phyloP scores from a whole-genome alignment of 140 eudicot genomes.

The Flaveria floridana region DNA sequence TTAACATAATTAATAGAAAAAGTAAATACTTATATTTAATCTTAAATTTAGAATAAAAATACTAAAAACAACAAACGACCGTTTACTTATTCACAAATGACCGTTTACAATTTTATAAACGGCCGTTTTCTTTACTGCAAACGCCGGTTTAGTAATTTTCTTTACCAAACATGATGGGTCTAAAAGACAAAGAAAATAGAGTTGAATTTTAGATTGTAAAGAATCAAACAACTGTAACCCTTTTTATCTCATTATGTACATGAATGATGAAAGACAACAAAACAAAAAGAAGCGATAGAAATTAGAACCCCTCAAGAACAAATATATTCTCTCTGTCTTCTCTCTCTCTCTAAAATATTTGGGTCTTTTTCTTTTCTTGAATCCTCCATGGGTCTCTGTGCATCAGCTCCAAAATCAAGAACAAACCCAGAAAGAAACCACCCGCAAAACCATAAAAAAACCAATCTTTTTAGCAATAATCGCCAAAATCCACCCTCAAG shows the following conservation, averaged over 20 bases:
- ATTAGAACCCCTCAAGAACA: conserved; percentile 32
- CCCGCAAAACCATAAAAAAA: conserved; percentile 29
- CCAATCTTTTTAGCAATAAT: conserved; percentile 21
- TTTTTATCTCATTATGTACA: conserved; percentile 17
- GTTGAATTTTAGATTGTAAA: conserved; percentile 29
- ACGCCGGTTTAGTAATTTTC: too few relatives aligned
- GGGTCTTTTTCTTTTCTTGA: not conserved
- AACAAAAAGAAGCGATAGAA: conserved; percentile 35
- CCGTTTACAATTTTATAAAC: too few relatives aligned
- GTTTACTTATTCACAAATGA: too few relatives aligned
- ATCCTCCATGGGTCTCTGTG: conserved; percentile 72
- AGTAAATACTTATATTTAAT: too few relatives aligned
- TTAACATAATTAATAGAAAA: too few relatives aligned
- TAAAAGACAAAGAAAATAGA: conserved; percentile 32
- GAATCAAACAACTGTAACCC: conserved; percentile 41
- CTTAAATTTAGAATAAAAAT: too few relatives aligned
- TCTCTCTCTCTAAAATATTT: not conserved
- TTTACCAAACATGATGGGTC: conserved; percentile 36
- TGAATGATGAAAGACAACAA: conserved; percentile 27
- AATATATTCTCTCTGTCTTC: conserved; percentile 30
- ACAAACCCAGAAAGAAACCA: conserved; percentile 55
- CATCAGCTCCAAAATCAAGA: conserved; percentile 52
- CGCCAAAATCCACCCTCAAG: conserved; percentile 32
- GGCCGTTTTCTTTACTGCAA: too few relatives aligned
- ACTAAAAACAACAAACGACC: too few relatives aligned